Percentiles rank a stretch among this genome's conserved stretches.
These are phyloP conservation scores for Pythium volutum DNA, from an alignment of 352 stramenopile genomes.

Conservation along the genomic window DNA sequence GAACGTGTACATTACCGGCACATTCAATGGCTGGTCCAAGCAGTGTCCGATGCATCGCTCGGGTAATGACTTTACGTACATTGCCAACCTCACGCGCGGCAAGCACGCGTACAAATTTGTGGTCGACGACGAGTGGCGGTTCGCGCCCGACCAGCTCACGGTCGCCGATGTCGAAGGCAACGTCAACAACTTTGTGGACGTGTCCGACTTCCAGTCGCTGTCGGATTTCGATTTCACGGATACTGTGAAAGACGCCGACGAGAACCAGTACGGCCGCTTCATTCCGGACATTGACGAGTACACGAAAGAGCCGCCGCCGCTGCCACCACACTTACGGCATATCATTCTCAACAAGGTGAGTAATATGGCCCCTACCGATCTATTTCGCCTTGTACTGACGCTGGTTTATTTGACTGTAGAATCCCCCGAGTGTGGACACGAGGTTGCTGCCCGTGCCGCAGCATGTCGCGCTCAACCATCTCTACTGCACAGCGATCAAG, in stretches of 20 bases:
- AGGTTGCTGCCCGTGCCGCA: conserved; percentile 95
- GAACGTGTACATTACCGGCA: conserved; percentile 98
- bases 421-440: conserved; percentile 93
- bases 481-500: conserved; percentile 99
- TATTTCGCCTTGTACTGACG: neutral
- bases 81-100: conserved; percentile 95
- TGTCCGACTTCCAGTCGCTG: conserved; percentile 95
- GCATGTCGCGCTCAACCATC: conserved; percentile 98
- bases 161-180: conserved; percentile 98
- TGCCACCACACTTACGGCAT: conserved; percentile 97
- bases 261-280: conserved; percentile 93
- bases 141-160: conserved; percentile 92
- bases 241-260: conserved; percentile 63
- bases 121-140: conserved; percentile 99
- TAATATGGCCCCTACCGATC: neutral
- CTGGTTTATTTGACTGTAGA: conserved; percentile 33
- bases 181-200: conserved; percentile 99
- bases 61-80: conserved; percentile 99
- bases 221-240: conserved; percentile 53
- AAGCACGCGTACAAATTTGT: conserved; percentile 99
- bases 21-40: conserved; percentile 99
- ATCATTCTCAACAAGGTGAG: conserved; percentile 99
- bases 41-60: conserved; percentile 99
- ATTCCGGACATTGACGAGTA: conserved; percentile 99
- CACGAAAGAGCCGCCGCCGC: conserved; percentile 97